A percentile compares a stretch with the other conserved stretches of the same genome.
Conservation (phyloP, 345 rosid species). For the Cardamine chenopodiifolia region DNA sequence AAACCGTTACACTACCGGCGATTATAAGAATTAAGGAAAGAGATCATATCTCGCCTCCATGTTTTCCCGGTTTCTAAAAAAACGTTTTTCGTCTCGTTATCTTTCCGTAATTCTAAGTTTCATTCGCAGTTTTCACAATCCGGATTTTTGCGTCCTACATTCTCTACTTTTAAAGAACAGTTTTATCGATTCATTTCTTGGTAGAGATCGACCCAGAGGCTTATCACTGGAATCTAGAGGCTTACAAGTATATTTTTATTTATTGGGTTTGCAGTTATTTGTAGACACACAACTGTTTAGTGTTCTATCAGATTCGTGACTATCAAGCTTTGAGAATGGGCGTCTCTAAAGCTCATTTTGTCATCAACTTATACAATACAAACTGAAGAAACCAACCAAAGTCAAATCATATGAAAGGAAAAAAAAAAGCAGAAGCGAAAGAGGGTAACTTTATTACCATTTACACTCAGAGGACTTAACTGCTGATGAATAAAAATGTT, state of each 20-base stretch:
- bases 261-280: slow-evolving; percentile 55
- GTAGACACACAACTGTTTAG: slow-evolving; percentile 86
- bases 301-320: slow-evolving; percentile 66
- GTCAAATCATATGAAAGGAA: slow-evolving; percentile 15
- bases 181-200: slow-evolving; percentile 84
- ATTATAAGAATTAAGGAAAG: too few relatives aligned
- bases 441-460: slow-evolving; percentile 25
- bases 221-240: slow-evolving; percentile 20
- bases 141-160: too few relatives aligned
- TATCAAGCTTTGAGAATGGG: slow-evolving; percentile 73
- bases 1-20: too few relatives aligned
- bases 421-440: background rate
- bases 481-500: slow-evolving; percentile 30
- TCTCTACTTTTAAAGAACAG: slow-evolving; percentile 93
- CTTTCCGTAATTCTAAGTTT: too few relatives aligned
- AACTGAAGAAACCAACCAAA: slow-evolving; percentile 28
- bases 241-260: background rate
- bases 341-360: slow-evolving; percentile 39
- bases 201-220: slow-evolving; percentile 52
- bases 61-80: too few relatives aligned
- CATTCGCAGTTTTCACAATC: too few relatives aligned
- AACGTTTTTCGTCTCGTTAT: too few relatives aligned
- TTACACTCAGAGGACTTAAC: slow-evolving; percentile 13
- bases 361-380: slow-evolving; percentile 35
- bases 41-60: too few relatives aligned